Conservation (phyloP, 1,139 yeast species). For the Entelexis paramagnoliae region DNA sequence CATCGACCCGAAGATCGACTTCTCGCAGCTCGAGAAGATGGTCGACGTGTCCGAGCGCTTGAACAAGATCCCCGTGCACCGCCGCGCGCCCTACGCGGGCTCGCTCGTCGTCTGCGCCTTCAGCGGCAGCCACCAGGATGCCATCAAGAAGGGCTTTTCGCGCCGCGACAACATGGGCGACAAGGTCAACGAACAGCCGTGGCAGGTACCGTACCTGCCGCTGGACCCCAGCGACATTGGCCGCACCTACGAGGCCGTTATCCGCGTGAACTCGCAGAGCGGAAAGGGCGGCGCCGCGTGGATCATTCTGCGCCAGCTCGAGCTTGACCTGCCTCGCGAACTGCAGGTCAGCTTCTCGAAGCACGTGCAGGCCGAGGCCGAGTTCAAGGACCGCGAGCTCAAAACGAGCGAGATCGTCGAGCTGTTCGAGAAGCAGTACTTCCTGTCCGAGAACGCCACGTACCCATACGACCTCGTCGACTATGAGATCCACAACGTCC, state of each 20-base stretch:
- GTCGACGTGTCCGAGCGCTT: conserved; percentile 85
- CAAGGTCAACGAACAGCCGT: conserved; percentile 30
- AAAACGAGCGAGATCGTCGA: conserved; percentile 64
- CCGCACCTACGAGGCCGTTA: conserved; percentile 93
- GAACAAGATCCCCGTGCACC: conserved; percentile 87
- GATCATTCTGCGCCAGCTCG: conserved; percentile 81
- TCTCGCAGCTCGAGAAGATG: conserved; percentile 68
- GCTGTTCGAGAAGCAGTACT: conserved; percentile 63
- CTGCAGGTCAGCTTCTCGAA: conserved; percentile 84
- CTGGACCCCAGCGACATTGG: conserved; percentile 95
- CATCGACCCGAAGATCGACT: conserved; percentile 72
- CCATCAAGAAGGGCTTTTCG: conserved; percentile 89
- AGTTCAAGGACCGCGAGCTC: conserved; percentile 73
- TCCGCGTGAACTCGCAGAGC: conserved; percentile 93
- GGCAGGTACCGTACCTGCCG: conserved; percentile 93
- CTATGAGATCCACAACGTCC: conserved; percentile 34
- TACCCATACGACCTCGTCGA: conserved; percentile 29
- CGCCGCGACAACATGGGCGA: conserved; percentile 41
- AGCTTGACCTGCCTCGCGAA: conserved; percentile 84
- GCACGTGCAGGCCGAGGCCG: conserved; percentile 74
- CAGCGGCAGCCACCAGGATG: conserved; percentile 96
- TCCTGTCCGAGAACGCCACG: conserved; percentile 37
- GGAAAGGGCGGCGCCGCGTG: conserved; percentile 99
- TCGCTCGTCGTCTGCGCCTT: conserved; percentile 94
- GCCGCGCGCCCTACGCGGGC: conserved; percentile 96